Base-by-base conservation (phyloP, 169 alveolate species). In the Cryptosporidium xiaoi region DNA sequence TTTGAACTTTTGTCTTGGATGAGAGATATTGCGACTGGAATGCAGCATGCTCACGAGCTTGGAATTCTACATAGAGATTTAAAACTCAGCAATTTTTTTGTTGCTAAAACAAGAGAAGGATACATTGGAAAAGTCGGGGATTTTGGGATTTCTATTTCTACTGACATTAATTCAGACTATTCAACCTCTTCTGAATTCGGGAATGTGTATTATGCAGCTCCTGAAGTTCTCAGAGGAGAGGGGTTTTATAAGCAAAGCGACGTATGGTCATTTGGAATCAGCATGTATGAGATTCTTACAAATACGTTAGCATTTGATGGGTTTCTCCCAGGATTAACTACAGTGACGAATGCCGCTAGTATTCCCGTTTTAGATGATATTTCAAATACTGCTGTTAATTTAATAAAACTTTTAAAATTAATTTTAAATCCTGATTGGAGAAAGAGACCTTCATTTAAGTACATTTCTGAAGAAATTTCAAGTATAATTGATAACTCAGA, bases 211-310 rank as follows among this genome's bases (percentile, higher is more conserved):
- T 91, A 91, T 82, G 93, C 93, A 3, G 93, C 93, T 13, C 93
- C 93, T 0, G 93, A 91, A 55, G 93, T 91, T 33, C 50, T 91
- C 24, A 91, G 91, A 82, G 91, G 91, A 33, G 93, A 91, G 51
- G 93, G 93, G 3, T 91, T 91, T 68, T 91, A 84, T 82, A 84
- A 91, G 65, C 91, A 91, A 82, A 89, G 92, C 1, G 93, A 91
- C 84, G 93, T 91, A 24, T 91, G 93, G 93, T 91, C 93, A 16
- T 91, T 84, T 82, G 93, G 90, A 29, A 91, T 91, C 33, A 84
- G 92, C 48, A 51, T 84, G 77, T 71, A 83, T 69, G 93, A 91
- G 31, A 91, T 90, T 6, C 44, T 91, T 29, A 82, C 91, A 4
- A 84, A 71, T 51, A 71, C 91, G 34, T 65, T 91, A 36, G 91